Evolutionary conservation across 371 early-diverging fungal species (phyloP).

Genomic region (Fennellomyces sp.): DNA sequence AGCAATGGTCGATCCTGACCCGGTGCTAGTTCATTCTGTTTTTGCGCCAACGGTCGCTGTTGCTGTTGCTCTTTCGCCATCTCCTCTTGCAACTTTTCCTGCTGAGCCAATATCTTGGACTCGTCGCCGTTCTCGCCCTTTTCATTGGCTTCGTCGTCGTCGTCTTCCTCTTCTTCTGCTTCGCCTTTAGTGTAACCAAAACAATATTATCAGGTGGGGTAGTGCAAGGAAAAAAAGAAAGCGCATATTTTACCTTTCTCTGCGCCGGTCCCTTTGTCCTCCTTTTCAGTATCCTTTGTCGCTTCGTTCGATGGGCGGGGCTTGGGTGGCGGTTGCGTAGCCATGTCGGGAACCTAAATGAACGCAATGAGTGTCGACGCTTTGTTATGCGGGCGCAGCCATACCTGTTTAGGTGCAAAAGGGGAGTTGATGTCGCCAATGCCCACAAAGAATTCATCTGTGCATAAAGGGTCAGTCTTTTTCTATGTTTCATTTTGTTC

Average conservation of each 20-base stretch:
- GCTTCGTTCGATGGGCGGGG: neutral
- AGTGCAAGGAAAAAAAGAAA: neutral
- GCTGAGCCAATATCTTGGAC: constrained; percentile 16
- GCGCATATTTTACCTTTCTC: constrained; percentile 1
- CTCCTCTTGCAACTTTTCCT: constrained; percentile 23
- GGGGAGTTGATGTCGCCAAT: constrained; percentile 94
- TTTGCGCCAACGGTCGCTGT: constrained; percentile 26
- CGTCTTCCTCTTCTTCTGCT: constrained; percentile 1
- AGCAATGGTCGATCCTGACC: constrained; percentile 35
- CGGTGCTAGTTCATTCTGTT: constrained; percentile 20
- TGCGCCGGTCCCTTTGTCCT: neutral
- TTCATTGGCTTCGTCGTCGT: neutral
- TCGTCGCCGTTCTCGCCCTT: constrained; percentile 9
- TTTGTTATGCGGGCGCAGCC: neutral
- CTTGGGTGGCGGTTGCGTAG: constrained; percentile 5
- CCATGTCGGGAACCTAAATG: neutral
- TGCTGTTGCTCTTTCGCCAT: constrained; percentile 24
- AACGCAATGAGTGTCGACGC: too few relatives aligned
- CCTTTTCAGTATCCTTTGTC: constrained; percentile 2
- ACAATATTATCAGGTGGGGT: neutral
- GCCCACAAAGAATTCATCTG: constrained; percentile 92
- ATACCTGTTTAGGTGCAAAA: constrained; percentile 48
- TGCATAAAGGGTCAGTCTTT: neutral
- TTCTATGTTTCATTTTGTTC: neutral
- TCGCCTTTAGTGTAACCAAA: neutral